A percentile compares a stretch with the other conserved stretches of the same genome.
These are phyloP conservation scores for Sparassis latifolia DNA, from an alignment of 1,284 basidiomycete genomes.

Conservation along the genomic window DNA sequence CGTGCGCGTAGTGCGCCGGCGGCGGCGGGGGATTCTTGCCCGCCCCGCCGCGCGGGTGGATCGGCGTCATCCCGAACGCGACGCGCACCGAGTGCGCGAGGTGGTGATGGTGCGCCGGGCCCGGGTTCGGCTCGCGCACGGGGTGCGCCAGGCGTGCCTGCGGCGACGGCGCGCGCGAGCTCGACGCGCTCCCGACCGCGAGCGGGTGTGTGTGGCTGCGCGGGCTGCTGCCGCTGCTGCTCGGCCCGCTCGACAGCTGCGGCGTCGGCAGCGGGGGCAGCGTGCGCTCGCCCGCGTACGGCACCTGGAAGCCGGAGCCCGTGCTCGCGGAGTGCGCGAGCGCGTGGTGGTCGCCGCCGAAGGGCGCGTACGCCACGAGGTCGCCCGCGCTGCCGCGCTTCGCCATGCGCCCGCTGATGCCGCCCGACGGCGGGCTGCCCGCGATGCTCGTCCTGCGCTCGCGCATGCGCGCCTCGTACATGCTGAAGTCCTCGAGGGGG, in stretches of 20 bases:
- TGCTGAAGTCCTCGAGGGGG: constrained; percentile 30
- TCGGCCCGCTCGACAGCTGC: constrained; percentile 54
- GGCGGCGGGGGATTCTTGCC: constrained; percentile 20
- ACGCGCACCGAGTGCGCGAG: constrained; percentile 75
- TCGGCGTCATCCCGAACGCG: constrained; percentile 88
- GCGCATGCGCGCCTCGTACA: constrained; percentile 15
- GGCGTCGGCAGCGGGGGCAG: constrained; percentile 44
- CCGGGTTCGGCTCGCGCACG: constrained; percentile 14
- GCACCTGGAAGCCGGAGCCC: constrained; percentile 16
- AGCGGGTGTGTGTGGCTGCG: constrained; percentile 34
- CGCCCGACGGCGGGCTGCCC: constrained; percentile 35
- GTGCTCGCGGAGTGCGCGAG: constrained; percentile 12
- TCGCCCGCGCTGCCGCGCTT: constrained; percentile 28
- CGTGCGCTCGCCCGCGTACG: constrained; percentile 29
- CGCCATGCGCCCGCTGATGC: constrained; percentile 21
- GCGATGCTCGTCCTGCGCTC: constrained; percentile 25
- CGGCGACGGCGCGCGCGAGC: constrained; percentile 48
- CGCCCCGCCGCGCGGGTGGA: constrained; percentile 33
- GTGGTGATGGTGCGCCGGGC: constrained; percentile 44
- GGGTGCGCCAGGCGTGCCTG: constrained; percentile 8
- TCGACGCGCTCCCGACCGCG: constrained; percentile 31
- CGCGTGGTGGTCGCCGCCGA: constrained; percentile 4
- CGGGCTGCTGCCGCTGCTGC: constrained; percentile 51
- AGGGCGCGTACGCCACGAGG: constrained; percentile 17
- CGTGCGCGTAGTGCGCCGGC: constrained; percentile 24